Evolutionary conservation across 208 protist species (phyloP).

Genomic region (Tritrichomonas musculus): DNA sequence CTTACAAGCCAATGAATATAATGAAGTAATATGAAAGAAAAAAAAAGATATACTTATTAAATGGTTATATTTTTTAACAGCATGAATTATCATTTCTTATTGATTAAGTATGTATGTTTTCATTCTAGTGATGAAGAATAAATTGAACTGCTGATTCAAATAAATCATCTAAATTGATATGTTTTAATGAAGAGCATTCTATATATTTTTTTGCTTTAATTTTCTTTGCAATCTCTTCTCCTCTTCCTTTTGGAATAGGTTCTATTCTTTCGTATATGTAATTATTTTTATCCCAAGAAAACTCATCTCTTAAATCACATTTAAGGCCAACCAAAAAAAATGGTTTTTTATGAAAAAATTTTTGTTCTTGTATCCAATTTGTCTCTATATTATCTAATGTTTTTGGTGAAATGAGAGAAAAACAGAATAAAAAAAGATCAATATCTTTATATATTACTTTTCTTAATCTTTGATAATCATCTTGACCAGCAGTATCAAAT

Average conservation of each 20-base stretch:
- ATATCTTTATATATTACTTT: conserved; percentile 54
- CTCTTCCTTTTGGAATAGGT: background rate
- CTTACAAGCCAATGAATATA: too few species aligned
- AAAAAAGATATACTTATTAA: too few species aligned
- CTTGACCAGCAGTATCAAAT: conserved; percentile 50
- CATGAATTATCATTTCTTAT: too few species aligned
- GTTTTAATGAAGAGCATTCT: conserved; percentile 40
- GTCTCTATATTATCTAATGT: conserved; percentile 63
- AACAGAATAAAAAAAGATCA: conserved; percentile 66
- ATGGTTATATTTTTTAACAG: too few species aligned
- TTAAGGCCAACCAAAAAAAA: conserved; percentile 18
- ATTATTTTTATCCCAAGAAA: too few species aligned
- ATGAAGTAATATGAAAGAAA: too few species aligned
- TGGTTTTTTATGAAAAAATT: too few species aligned
- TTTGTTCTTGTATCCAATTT: conserved; percentile 24
- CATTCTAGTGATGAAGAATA: too few species aligned
- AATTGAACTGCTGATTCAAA: too few species aligned
- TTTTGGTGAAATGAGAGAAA: conserved; percentile 55
- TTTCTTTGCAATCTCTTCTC: conserved; percentile 25
- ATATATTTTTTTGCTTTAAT: conserved; percentile 37
- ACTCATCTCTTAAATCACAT: background rate
- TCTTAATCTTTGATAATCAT: conserved; percentile 45
- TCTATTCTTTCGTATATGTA: background rate
- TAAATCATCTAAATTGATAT: too few species aligned
- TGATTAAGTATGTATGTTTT: too few species aligned